Conservation (phyloP, 768 basidiomycete genomes). For the Obba rivulosa region DNA sequence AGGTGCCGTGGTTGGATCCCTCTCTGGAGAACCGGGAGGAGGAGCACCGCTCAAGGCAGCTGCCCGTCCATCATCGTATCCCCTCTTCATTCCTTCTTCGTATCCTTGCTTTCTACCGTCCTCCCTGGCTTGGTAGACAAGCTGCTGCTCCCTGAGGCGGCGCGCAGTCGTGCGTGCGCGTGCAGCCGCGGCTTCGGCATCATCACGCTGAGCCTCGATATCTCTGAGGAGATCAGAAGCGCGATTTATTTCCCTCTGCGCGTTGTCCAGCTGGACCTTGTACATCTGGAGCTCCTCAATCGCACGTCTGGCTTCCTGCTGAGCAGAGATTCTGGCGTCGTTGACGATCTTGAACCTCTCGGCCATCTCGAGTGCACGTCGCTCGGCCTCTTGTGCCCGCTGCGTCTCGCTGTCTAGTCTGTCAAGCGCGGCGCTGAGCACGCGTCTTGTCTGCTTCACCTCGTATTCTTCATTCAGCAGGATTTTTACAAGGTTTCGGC, state of each 20-base stretch:
- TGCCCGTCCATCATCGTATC: constrained; percentile 16
- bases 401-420: constrained; percentile 35
- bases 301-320: constrained; percentile 32
- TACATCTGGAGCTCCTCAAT: constrained; percentile 41
- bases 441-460: constrained; percentile 21
- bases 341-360: constrained; percentile 35
- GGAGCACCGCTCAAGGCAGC: background rate
- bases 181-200: constrained; percentile 42
- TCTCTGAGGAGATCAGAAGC: constrained; percentile 39
- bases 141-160: constrained; percentile 35
- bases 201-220: constrained; percentile 35
- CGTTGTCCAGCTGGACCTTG: constrained; percentile 40
- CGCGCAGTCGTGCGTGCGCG: constrained; percentile 40
- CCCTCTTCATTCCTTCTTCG: constrained; percentile 31
- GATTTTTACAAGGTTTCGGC: constrained; percentile 19
- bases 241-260: constrained; percentile 38
- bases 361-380: constrained; percentile 42
- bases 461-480: constrained; percentile 20
- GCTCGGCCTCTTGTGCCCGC: constrained; percentile 41
- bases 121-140: constrained; percentile 36
- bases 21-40: background rate
- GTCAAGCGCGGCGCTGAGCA: constrained; percentile 24
- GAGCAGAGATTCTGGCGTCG: constrained; percentile 32
- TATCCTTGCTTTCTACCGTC: constrained; percentile 39
- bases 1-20: background rate